phyloP scores from a whole-genome alignment of 1,284 basidiomycete genomes.

The Wallemia hederae region DNA sequence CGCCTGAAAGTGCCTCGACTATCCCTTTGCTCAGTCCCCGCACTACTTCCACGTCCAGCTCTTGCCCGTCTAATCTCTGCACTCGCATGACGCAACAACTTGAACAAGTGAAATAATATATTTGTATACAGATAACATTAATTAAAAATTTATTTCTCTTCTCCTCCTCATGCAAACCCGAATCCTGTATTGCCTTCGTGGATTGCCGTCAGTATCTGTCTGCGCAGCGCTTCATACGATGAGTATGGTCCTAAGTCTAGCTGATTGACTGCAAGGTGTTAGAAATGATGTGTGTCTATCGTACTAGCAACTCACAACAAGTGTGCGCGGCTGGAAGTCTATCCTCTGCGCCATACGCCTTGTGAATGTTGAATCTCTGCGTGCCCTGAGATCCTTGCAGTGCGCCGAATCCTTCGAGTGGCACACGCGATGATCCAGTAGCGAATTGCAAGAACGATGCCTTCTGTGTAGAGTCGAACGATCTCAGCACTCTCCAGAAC shows the following conservation, averaged over 20 bases:
- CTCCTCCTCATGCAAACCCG: conserved; percentile 10
- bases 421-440: conserved; percentile 68
- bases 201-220: conserved; percentile 10
- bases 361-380: conserved; percentile 88
- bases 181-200: conserved; percentile 15
- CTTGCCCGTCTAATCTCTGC: background rate
- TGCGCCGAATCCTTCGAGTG: conserved; percentile 71
- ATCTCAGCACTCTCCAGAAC: conserved; percentile 98
- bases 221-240: conserved; percentile 12
- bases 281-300: background rate
- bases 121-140: background rate
- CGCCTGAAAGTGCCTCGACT: background rate
- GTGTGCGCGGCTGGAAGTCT: conserved; percentile 71
- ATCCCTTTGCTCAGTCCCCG: background rate
- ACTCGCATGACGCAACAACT: background rate
- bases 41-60: background rate
- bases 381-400: conserved; percentile 79
- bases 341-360: conserved; percentile 57
- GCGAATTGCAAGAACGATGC: conserved; percentile 93
- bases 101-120: background rate
- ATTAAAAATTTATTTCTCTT: background rate
- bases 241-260: conserved; percentile 15
- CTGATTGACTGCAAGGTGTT: conserved; percentile 15
- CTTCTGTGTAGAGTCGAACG: conserved; percentile 84
- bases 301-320: conserved; percentile 24